phyloP scores from a whole-genome alignment of 495 filamentous ascomycete species.

The Penicillium macrosclerotiorum region DNA sequence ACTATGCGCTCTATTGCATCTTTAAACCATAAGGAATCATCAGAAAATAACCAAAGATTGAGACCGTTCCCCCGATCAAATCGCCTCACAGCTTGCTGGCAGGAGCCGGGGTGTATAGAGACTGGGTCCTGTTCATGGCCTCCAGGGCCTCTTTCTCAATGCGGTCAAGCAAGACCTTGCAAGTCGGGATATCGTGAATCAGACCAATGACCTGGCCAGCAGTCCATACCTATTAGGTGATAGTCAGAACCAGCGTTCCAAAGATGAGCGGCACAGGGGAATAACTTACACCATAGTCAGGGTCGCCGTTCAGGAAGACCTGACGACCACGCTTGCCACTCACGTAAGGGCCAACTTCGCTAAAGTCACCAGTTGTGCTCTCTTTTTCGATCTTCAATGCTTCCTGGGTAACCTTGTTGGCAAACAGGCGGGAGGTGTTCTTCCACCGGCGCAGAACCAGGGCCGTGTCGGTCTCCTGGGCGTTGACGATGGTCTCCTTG shows the following conservation, averaged over 20 bases:
- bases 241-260: neutral
- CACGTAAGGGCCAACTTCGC: conserved; percentile 84
- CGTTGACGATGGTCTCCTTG: conserved; percentile 86
- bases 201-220: conserved; percentile 69
- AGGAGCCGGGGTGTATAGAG: conserved; percentile 35
- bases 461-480: conserved; percentile 87
- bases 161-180: conserved; percentile 52
- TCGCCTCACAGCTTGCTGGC: conserved; percentile 40
- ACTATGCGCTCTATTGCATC: conserved; percentile 11
- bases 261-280: neutral
- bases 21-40: conserved; percentile 9
- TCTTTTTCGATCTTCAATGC: conserved; percentile 80
- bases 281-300: conserved; percentile 78
- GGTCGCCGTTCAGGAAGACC: conserved; percentile 90
- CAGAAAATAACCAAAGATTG: neutral
- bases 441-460: conserved; percentile 87
- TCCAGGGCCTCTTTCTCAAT: conserved; percentile 67
- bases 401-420: conserved; percentile 81
- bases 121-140: conserved; percentile 35
- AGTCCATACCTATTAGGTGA: conserved; percentile 59
- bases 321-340: conserved; percentile 88
- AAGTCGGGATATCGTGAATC: conserved; percentile 69
- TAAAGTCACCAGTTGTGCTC: conserved; percentile 84
- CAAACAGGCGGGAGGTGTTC: conserved; percentile 86
- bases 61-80: too few relatives aligned